A percentile compares a stretch with the other conserved stretches of the same genome.
Evolutionary conservation across 179 eudicot genomes (phyloP).

Genomic region (Silene vulgaris): DNA sequence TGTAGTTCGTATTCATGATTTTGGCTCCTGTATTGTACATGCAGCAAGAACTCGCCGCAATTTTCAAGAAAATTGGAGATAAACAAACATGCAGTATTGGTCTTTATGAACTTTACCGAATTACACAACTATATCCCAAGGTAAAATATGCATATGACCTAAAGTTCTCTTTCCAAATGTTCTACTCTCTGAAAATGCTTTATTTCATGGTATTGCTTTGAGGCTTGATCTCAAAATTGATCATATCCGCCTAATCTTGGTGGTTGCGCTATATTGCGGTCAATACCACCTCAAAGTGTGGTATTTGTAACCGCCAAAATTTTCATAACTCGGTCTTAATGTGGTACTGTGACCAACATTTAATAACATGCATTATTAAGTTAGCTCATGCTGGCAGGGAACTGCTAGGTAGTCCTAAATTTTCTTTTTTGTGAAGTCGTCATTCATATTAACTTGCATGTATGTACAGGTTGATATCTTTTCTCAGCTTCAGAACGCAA

Average conservation of each 20-base stretch:
- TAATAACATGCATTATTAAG: neutral
- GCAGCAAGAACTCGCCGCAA: conserved; percentile 98
- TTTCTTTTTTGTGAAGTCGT: neutral
- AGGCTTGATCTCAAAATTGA: too few species aligned
- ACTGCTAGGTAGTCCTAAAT: neutral
- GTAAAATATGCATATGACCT: conserved; percentile 29
- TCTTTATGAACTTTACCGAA: conserved; percentile 81
- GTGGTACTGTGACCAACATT: neutral
- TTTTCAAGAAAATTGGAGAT: conserved; percentile 96
- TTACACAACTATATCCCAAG: conserved; percentile 91
- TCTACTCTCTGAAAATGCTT: neutral
- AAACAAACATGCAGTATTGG: conserved; percentile 96
- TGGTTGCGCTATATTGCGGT: too few species aligned
- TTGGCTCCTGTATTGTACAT: conserved; percentile 22
- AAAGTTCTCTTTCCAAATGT: neutral
- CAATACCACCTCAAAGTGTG: neutral
- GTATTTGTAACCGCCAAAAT: neutral
- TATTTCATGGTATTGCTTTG: neutral
- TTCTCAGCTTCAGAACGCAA: conserved; percentile 93
- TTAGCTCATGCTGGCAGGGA: too few species aligned
- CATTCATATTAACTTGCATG: neutral
- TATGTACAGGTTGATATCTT: conserved; percentile 81
- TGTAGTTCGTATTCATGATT: neutral
- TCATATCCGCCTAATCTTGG: too few species aligned
- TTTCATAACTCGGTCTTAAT: neutral